Evolutionary conservation across 2,329 filamentous ascomycete species (phyloP).

Genomic region (Alternaria dauci): DNA sequence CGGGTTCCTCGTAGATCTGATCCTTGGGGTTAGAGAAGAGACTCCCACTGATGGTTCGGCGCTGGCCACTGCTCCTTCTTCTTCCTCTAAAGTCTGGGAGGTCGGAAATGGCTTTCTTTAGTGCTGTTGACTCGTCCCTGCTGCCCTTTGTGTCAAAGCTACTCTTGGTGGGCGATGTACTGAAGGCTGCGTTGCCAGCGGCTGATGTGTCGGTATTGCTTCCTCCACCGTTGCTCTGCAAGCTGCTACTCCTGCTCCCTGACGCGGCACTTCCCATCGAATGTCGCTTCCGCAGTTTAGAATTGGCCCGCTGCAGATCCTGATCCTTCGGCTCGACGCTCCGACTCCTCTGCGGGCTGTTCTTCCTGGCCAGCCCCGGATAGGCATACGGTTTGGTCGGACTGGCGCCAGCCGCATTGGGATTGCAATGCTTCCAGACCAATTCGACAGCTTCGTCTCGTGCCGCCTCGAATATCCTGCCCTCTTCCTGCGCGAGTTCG

Average conservation of each 20-base stretch:
- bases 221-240: constrained; percentile 47
- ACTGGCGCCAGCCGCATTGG: constrained; percentile 69
- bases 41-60: constrained; percentile 74
- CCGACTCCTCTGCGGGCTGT: constrained; percentile 70
- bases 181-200: constrained; percentile 12
- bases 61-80: constrained; percentile 70
- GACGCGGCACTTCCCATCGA: constrained; percentile 47
- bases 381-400: constrained; percentile 62
- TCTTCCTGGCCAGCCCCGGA: constrained; percentile 68
- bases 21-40: constrained; percentile 75
- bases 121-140: constrained; percentile 42
- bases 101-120: constrained; percentile 44
- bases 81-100: constrained; percentile 45
- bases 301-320: constrained; percentile 45
- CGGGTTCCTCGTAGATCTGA: constrained; percentile 89
- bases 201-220: constrained; percentile 41
- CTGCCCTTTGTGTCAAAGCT: constrained; percentile 26
- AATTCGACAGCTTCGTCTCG: constrained; percentile 80
- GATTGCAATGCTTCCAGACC: constrained; percentile 78
- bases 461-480: constrained; percentile 71
- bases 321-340: constrained; percentile 47
- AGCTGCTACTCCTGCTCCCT: constrained; percentile 50
- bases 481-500: constrained; percentile 68
- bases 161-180: constrained; percentile 32
- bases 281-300: constrained; percentile 46